These are phyloP conservation scores for Bryopsis sp. DNA, from an alignment of 139 green algal species.

Conservation along the genomic window DNA sequence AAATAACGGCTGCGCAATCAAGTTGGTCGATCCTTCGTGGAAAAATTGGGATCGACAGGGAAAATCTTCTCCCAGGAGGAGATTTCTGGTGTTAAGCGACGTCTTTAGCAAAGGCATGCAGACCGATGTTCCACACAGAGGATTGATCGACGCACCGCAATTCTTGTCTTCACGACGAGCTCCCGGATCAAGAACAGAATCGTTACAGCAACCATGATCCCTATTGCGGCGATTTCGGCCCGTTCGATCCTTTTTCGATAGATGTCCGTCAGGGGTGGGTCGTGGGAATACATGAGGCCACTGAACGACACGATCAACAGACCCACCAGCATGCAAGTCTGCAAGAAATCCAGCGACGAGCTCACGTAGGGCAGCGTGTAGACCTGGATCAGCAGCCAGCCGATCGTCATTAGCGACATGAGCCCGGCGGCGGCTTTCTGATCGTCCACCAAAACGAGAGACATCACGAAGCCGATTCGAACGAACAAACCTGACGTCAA, in stretches of 20 bases:
- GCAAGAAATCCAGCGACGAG: not conserved
- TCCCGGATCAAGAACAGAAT: not conserved
- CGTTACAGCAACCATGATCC: not conserved
- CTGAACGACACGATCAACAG: not conserved
- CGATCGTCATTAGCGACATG: not conserved
- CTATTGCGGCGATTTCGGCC: not conserved
- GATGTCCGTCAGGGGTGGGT: not conserved
- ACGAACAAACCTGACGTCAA: not conserved
- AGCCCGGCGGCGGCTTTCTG: not conserved
- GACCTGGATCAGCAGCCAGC: not conserved
- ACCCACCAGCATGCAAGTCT: not conserved
- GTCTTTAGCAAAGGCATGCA: no score
- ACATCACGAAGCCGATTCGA: not conserved
- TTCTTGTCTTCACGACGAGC: not conserved
- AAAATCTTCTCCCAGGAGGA: not conserved
- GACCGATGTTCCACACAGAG: no score
- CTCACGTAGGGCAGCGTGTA: conserved; percentile 1
- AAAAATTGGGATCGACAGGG: not conserved
- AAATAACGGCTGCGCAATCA: not conserved
- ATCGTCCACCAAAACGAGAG: not conserved
- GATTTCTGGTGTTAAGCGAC: not conserved
- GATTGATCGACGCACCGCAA: not conserved
- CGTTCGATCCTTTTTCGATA: not conserved
- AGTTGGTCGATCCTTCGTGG: not conserved
- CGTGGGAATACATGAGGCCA: not conserved